Conservation (phyloP, 1,284 basidiomycete genomes). For the Naganishia sp. region DNA sequence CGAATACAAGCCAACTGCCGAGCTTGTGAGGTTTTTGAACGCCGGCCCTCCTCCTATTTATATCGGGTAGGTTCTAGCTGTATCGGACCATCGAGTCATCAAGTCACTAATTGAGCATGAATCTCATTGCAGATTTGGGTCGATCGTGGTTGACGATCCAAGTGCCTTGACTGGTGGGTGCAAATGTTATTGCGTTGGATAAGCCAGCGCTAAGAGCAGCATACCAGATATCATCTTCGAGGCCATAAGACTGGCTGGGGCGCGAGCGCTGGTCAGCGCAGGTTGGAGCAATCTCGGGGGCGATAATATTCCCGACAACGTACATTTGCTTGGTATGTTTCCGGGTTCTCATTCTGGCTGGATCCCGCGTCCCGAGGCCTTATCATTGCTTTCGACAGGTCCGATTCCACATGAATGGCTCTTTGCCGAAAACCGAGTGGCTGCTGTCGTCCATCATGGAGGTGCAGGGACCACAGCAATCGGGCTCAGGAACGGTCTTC, state of each 20-base stretch:
- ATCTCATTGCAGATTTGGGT: conserved; percentile 60
- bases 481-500: conserved; percentile 64
- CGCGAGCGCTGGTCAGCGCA: conserved; percentile 64
- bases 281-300: conserved; percentile 66
- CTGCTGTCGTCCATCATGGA: conserved; percentile 70
- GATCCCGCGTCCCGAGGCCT: background rate
- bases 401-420: conserved; percentile 73
- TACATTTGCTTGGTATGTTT: conserved; percentile 59
- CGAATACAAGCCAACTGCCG: conserved; percentile 58
- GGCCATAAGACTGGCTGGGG: conserved; percentile 60
- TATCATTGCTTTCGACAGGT: conserved; percentile 39
- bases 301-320: conserved; percentile 56
- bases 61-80: conserved; percentile 58
- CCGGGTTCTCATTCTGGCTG: background rate
- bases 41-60: conserved; percentile 63
- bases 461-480: conserved; percentile 69
- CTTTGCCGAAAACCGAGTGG: conserved; percentile 60
- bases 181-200: background rate
- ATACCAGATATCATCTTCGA: conserved; percentile 56
- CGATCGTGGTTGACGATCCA: conserved; percentile 65
- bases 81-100: background rate
- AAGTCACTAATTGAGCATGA: background rate
- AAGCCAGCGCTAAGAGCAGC: conserved; percentile 38
- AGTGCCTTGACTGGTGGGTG: conserved; percentile 59
- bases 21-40: conserved; percentile 58